These are phyloP conservation scores for Naematelia aurantialba DNA, from an alignment of 768 basidiomycete species.

Conservation along the genomic window DNA sequence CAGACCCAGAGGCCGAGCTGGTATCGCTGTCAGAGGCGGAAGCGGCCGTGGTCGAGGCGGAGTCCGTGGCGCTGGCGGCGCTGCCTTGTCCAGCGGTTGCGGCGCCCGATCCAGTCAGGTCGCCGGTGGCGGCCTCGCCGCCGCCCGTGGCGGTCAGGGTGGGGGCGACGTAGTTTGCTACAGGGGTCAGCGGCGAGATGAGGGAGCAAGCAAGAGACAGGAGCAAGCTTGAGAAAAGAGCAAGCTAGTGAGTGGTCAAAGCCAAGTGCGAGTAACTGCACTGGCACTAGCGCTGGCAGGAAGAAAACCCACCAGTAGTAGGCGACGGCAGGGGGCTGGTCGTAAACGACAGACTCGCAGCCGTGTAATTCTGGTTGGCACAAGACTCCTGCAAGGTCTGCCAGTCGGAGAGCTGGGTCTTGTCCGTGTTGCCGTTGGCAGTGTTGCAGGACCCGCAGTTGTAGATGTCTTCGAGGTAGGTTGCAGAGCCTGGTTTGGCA, in stretches of 20 bases:
- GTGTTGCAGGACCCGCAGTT: constrained; percentile 50
- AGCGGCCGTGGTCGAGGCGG: constrained; percentile 1
- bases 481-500: constrained; percentile 16
- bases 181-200: neutral
- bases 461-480: constrained; percentile 47
- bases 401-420: constrained; percentile 46
- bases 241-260: neutral
- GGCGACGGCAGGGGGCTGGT: constrained; percentile 33
- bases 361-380: constrained; percentile 46
- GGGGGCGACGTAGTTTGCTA: constrained; percentile 37
- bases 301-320: constrained; percentile 19
- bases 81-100: constrained; percentile 6
- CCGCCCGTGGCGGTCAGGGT: constrained; percentile 42
- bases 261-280: neutral
- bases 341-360: constrained; percentile 29
- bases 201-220: neutral
- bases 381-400: constrained; percentile 42
- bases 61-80: constrained; percentile 18
- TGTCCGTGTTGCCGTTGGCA: constrained; percentile 45
- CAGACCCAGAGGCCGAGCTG: constrained; percentile 12
- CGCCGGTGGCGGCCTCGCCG: constrained; percentile 39
- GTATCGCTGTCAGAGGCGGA: constrained; percentile 10
- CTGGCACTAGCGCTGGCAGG: neutral
- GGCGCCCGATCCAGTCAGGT: constrained; percentile 11
- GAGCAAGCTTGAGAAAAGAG: neutral